These are phyloP conservation scores for Lobosporangium transversale DNA, from an alignment of 192 early-diverging fungal species.

Conservation along the genomic window DNA sequence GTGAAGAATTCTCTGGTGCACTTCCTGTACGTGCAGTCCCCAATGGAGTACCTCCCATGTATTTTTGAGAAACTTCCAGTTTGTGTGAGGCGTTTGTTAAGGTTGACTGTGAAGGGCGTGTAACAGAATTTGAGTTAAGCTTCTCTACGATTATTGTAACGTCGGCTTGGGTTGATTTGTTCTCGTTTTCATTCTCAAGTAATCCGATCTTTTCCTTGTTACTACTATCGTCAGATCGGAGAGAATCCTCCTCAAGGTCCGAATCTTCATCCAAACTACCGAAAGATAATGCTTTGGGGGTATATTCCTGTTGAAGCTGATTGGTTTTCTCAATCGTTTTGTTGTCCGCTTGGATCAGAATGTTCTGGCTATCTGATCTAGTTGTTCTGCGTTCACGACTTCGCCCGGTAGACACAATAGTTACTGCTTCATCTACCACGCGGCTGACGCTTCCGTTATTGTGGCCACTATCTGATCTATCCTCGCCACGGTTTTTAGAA, in stretches of 20 bases:
- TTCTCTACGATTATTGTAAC: not conserved
- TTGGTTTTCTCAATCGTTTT: not conserved
- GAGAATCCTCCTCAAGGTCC: conserved; percentile 12
- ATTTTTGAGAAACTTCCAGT: conserved; percentile 11
- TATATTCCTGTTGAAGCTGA: not conserved
- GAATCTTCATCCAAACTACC: conserved; percentile 18
- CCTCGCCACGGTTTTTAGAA: not conserved
- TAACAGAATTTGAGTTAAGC: not conserved
- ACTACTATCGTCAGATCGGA: conserved; percentile 21
- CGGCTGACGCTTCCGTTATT: not conserved
- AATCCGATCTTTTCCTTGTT: conserved; percentile 18
- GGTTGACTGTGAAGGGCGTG: not conserved
- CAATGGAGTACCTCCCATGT: conserved; percentile 31
- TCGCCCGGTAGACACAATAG: not conserved
- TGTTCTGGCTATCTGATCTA: not conserved
- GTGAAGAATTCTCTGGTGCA: conserved; percentile 15
- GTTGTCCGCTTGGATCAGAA: too few relatives aligned
- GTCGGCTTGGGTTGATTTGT: not conserved
- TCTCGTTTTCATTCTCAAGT: not conserved
- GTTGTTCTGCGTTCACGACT: not conserved
- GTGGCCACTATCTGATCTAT: not conserved
- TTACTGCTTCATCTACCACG: not conserved
- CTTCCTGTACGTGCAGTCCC: conserved; percentile 28
- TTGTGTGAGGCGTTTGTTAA: not conserved
- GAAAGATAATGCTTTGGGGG: conserved; percentile 19